Conservation (phyloP, 1,284 basidiomycete genomes). For the Rhodotorula sp. region DNA sequence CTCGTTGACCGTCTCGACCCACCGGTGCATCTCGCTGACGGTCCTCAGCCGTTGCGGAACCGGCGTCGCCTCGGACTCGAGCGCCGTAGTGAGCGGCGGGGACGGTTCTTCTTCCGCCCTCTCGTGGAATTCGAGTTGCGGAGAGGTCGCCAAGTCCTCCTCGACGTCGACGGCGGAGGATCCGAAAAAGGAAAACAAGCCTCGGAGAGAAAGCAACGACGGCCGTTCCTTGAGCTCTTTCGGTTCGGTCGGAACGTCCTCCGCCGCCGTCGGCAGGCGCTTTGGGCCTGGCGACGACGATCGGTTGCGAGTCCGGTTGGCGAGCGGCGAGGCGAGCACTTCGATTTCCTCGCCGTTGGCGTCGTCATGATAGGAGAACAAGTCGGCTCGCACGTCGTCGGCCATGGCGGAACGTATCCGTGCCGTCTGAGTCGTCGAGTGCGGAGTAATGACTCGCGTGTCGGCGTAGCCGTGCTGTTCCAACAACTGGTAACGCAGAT, state of each 20-base stretch:
- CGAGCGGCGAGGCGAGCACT: neutral
- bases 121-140: neutral
- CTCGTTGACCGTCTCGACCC: conserved; percentile 6
- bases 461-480: conserved; percentile 21
- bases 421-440: neutral
- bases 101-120: neutral
- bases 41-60: neutral
- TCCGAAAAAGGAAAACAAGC: conserved; percentile 17
- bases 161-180: neutral
- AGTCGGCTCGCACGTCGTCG: neutral
- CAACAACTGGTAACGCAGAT: neutral
- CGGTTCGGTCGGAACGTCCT: neutral
- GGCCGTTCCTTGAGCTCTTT: conserved; percentile 10
- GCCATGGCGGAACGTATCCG: neutral
- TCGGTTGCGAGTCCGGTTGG: neutral
- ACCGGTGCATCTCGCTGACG: conserved; percentile 8
- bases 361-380: neutral
- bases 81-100: neutral
- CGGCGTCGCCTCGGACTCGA: neutral
- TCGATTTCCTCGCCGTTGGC: neutral
- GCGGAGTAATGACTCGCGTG: conserved; percentile 22
- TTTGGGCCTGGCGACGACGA: neutral
- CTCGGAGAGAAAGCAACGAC: conserved; percentile 21
- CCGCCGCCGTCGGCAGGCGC: neutral
- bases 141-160: neutral